A percentile compares a stretch with the other conserved stretches of the same genome.
Conservation (phyloP, 306 rosid genomes). For the Quillaja saponaria region DNA sequence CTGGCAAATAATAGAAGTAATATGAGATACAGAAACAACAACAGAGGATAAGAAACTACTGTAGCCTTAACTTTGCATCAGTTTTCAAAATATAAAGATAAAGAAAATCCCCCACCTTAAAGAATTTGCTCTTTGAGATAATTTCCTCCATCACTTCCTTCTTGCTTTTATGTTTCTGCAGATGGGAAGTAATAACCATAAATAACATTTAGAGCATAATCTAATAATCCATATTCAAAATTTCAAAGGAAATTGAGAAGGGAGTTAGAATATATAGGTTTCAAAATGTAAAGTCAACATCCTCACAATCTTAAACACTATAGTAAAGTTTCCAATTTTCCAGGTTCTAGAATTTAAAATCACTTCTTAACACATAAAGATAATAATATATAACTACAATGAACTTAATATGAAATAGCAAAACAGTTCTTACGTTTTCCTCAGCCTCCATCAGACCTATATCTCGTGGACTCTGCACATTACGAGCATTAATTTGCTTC, state of each 20-base stretch:
- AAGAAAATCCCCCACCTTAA: conserved; percentile 53
- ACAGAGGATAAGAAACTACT: conserved; percentile 10
- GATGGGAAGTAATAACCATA: conserved; percentile 20
- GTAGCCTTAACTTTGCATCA: background rate
- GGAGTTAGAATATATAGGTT: background rate
- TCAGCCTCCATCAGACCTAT: conserved; percentile 41
- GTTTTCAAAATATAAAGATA: background rate
- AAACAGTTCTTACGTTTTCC: conserved; percentile 54
- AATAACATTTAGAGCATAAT: conserved; percentile 29
- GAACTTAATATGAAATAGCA: conserved; percentile 10
- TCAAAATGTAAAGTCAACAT: too few relatives aligned
- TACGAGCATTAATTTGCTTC: conserved; percentile 18
- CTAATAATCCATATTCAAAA: background rate
- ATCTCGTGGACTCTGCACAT: conserved; percentile 33
- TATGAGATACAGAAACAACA: conserved; percentile 14
- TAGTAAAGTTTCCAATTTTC: background rate
- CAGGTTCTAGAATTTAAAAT: background rate
- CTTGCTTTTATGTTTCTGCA: conserved; percentile 80
- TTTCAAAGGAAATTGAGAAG: conserved; percentile 1
- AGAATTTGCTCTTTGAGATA: conserved; percentile 75
- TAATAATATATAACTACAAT: conserved; percentile 2
- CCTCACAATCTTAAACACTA: background rate
- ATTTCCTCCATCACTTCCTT: conserved; percentile 87
- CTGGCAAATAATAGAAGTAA: conserved; percentile 46
- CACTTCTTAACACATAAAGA: background rate